Base-by-base conservation (phyloP, 768 basidiomycete species). In the Stropharia rugosoannulata region DNA sequence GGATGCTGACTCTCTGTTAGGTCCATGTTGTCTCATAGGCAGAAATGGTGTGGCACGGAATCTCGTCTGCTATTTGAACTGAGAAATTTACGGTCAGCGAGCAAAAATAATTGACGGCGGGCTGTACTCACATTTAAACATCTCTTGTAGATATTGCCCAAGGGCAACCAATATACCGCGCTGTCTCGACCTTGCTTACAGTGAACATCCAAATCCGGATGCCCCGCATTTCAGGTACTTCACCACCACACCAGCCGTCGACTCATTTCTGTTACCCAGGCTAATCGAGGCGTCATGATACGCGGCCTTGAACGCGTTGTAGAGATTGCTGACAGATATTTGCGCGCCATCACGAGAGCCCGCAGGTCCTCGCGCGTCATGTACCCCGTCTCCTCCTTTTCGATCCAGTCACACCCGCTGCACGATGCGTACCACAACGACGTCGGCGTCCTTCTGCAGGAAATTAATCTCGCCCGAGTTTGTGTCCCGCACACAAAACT, bases 341-440 rank as follows among this genome's bases (percentile, higher is more conserved):
- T 95, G 47, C 92, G 76, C 4, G 86, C 96, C 71, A 98, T 84
- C 41, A 99, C 97, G 39, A 99, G 81, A 25, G 97, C 98, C 10
- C 97, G 82, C 49, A 99, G 68, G 1, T 97, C 97, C 63, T 99
- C 97, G 13, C 96, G 79, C 1, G 96, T 96, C 96, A 99, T 98
- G 67, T 99, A 98, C 10, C 88, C 95, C 7, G 91, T 94, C 72
- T 99, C 97, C 68, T 99, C 97, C 64, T n/a, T n/a, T n/a, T 99
- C 97, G 1, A 99, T 78, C 97, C 97, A 98, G 71, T 98, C 97
- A 68, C 98, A n/a, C 98, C 64, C 90, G 84, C 67, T 93, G 93
- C 37, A 98, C 96, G 50, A 99, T 94, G 64, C 80, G 83, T 19
- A 87, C 80, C 97, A 99, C 98, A 39, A 98, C 93, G n/a, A 95